Percentiles rank a stretch among this genome's conserved stretches.
Evolutionary conservation across 805 yeast species (phyloP).

Genomic region (fission yeast (Schizosaccharomyces pombe)): DNA sequence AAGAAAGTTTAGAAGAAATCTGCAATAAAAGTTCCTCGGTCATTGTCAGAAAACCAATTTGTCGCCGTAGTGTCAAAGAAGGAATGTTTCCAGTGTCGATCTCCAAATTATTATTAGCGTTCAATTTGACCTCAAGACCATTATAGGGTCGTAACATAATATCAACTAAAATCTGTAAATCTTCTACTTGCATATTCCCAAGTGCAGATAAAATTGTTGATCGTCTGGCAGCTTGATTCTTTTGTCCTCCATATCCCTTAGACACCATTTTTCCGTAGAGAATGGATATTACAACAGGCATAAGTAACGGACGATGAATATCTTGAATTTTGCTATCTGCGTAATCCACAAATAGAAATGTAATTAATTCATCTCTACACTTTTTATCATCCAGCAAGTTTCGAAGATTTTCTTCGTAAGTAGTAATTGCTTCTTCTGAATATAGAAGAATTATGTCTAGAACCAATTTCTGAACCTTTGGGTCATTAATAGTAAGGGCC

Average conservation of each 20-base stretch:
- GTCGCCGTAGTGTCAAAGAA: constrained; percentile 4
- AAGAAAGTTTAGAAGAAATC: constrained; percentile 4
- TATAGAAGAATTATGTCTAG: constrained; percentile 44
- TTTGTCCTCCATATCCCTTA: constrained; percentile 29
- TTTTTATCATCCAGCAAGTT: constrained; percentile 61
- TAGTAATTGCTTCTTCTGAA: constrained; percentile 32
- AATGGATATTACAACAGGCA: constrained; percentile 55
- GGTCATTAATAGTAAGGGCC: constrained; percentile 36
- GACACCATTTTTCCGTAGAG: constrained; percentile 46
- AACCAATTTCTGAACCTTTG: constrained; percentile 48
- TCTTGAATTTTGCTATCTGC: constrained; percentile 29
- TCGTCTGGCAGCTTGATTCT: constrained; percentile 45
- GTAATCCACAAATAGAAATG: constrained; percentile 30
- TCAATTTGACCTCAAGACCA: neutral
- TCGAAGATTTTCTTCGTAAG: constrained; percentile 47
- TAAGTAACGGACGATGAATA: constrained; percentile 32
- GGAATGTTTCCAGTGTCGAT: neutral
- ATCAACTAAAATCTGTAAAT: constrained; percentile 33
- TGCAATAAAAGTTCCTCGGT: constrained; percentile 9
- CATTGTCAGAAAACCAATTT: constrained; percentile 12
- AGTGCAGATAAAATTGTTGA: constrained; percentile 42
- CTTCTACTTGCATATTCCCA: constrained; percentile 28
- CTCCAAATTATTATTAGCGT: neutral
- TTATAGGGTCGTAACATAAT: constrained; percentile 1
- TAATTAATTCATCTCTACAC: constrained; percentile 64